Conservation (phyloP, 441 rosid genomes). For the Erysimum pusillum region DNA sequence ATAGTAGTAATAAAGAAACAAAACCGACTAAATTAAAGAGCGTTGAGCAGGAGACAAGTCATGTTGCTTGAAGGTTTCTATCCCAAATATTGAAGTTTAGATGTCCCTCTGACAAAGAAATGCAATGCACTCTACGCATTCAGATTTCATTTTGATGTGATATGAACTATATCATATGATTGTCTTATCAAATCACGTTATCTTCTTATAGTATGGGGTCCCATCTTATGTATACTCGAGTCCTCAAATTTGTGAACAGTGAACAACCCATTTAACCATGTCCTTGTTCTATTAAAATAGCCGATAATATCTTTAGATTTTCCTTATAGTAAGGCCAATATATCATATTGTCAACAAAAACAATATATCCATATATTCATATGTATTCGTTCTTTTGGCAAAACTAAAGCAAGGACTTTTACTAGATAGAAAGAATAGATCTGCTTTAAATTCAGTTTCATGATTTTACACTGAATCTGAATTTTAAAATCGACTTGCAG, state of each 20-base stretch:
- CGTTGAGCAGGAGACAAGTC: conserved; percentile 31
- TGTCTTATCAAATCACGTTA: conserved; percentile 29
- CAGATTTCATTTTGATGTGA: not conserved
- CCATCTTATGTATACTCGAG: conserved; percentile 14
- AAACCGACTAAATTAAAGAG: not conserved
- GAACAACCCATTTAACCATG: conserved; percentile 14
- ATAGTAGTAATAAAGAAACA: not conserved
- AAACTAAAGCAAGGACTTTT: not conserved
- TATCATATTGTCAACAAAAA: not conserved
- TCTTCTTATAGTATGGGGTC: conserved; percentile 36
- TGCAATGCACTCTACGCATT: conserved; percentile 17
- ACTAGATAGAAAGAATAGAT: not conserved
- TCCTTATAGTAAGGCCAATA: not conserved
- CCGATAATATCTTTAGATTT: conserved; percentile 1
- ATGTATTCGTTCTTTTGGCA: too few species aligned
- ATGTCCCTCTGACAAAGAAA: conserved; percentile 32
- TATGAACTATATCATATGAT: conserved; percentile 4
- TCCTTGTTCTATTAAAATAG: not conserved
- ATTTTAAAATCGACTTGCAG: not conserved
- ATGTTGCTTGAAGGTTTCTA: conserved; percentile 25
- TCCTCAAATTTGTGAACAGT: conserved; percentile 5
- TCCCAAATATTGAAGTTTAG: conserved; percentile 16
- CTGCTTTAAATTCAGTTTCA: not conserved
- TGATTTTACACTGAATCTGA: not conserved
- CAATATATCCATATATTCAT: too few species aligned